Conservation (phyloP, 2,329 filamentous ascomycete species). For the Trichophaea hybrida region DNA sequence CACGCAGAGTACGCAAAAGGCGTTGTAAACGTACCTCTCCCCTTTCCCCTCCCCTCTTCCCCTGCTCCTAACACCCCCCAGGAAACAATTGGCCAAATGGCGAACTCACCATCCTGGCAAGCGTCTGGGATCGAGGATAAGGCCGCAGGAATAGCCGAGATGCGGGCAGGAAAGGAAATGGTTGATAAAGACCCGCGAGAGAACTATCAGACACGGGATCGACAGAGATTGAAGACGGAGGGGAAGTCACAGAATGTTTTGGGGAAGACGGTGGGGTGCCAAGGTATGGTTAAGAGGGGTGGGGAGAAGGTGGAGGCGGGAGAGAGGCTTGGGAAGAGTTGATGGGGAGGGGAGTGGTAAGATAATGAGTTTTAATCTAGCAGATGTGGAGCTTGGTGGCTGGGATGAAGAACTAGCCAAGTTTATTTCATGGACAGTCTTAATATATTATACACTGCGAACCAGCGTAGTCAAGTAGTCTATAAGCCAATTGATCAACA, state of each 20-base stretch:
- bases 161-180: slow-evolving; percentile 13
- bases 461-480: too few species aligned
- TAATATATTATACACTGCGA: too few species aligned
- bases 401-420: too few species aligned
- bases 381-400: too few species aligned
- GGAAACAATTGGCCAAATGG: slow-evolving; percentile 11
- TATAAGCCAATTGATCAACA: too few species aligned
- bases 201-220: slow-evolving; percentile 6
- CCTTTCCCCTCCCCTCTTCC: background rate
- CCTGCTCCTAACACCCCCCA: background rate
- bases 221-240: slow-evolving; percentile 6
- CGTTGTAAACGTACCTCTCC: background rate
- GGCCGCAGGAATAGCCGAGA: slow-evolving; percentile 5
- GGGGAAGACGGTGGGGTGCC: slow-evolving; percentile 10
- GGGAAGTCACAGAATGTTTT: slow-evolving; percentile 9
- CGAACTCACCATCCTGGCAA: slow-evolving; percentile 10
- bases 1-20: slow-evolving; percentile 2
- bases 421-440: too few species aligned
- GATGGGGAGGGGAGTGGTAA: too few species aligned
- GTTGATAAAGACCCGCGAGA: slow-evolving; percentile 3
- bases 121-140: slow-evolving; percentile 9
- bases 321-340: background rate
- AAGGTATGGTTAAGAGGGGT: slow-evolving; percentile 13
- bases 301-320: slow-evolving; percentile 11
- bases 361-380: too few species aligned